phyloP scores from a whole-genome alignment of 495 filamentous ascomycete genomes.

The Tuber borchii region DNA sequence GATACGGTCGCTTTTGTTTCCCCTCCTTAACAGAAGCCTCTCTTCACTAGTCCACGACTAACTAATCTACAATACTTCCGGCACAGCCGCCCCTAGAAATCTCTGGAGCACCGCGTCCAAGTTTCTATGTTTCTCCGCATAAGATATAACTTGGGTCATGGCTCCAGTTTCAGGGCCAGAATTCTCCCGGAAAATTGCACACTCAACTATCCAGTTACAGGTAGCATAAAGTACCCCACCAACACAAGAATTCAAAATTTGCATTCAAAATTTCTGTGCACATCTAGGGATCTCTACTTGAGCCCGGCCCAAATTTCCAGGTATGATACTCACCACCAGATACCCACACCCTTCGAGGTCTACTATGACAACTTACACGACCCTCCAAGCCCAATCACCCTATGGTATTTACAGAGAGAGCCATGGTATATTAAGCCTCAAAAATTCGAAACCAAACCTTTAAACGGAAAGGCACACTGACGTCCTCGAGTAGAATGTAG shows the following conservation, averaged over 20 bases:
- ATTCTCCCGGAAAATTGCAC: not conserved
- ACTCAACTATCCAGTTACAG: not conserved
- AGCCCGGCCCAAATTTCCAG: not conserved
- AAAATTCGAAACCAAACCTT: not conserved
- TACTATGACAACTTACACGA: no score
- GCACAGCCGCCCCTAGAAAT: no score
- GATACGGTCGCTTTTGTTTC: not conserved
- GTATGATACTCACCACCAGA: not conserved
- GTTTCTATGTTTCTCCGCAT: no score
- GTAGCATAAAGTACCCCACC: not conserved
- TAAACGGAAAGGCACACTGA: not conserved
- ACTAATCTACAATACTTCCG: no score
- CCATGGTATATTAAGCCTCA: no score
- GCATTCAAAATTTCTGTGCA: not conserved
- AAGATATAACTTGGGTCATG: not conserved
- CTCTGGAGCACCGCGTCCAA: no score
- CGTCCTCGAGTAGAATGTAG: no score
- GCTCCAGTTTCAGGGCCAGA: no score
- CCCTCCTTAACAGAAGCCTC: no score
- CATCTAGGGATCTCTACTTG: not conserved
- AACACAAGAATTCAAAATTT: not conserved
- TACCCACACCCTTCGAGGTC: not conserved
- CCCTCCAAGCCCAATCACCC: no score
- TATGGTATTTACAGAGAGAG: not conserved
- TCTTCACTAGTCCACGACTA: no score